Percentiles rank a stretch among this genome's conserved stretches.
phyloP scores from a whole-genome alignment of 2,329 filamentous ascomycete species.

The Xylaria sp. region DNA sequence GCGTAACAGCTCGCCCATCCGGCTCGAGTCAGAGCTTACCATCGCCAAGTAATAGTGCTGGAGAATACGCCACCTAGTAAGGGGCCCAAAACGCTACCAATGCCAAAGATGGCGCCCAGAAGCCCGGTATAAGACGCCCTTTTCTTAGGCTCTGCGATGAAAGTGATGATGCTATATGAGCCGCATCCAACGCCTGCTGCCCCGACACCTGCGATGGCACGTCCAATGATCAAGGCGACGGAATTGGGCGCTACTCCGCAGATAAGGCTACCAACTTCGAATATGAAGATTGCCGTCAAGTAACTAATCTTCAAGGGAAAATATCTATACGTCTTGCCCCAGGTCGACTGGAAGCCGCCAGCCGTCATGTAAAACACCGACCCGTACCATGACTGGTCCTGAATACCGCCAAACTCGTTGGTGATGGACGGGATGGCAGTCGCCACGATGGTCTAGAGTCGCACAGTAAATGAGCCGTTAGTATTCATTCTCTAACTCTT shows the following conservation, averaged over 20 bases:
- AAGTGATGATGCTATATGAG: conserved; percentile 46
- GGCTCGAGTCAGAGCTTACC: not conserved
- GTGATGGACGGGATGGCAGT: conserved; percentile 58
- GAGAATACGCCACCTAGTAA: not conserved
- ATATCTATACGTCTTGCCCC: conserved; percentile 61
- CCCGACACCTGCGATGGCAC: conserved; percentile 45
- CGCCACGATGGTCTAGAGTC: conserved; percentile 62
- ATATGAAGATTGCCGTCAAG: conserved; percentile 35
- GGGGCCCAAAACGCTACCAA: not conserved
- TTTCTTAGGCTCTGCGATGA: conserved; percentile 26
- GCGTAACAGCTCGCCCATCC: not conserved
- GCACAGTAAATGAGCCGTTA: not conserved
- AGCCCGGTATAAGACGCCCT: conserved; percentile 43
- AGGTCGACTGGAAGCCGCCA: conserved; percentile 58
- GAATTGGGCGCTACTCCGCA: conserved; percentile 35
- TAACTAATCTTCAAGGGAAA: conserved; percentile 40
- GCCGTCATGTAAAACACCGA: conserved; percentile 42
- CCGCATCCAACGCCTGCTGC: conserved; percentile 42
- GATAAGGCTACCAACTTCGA: conserved; percentile 37
- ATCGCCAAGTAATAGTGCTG: not conserved
- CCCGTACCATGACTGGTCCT: conserved; percentile 69
- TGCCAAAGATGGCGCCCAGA: conserved; percentile 35
- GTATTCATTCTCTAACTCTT: not conserved
- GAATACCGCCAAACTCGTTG: conserved; percentile 61
- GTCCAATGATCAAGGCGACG: conserved; percentile 37